Conservation (phyloP, 2,329 filamentous ascomycete genomes). For the Parastagonospora avenae region DNA sequence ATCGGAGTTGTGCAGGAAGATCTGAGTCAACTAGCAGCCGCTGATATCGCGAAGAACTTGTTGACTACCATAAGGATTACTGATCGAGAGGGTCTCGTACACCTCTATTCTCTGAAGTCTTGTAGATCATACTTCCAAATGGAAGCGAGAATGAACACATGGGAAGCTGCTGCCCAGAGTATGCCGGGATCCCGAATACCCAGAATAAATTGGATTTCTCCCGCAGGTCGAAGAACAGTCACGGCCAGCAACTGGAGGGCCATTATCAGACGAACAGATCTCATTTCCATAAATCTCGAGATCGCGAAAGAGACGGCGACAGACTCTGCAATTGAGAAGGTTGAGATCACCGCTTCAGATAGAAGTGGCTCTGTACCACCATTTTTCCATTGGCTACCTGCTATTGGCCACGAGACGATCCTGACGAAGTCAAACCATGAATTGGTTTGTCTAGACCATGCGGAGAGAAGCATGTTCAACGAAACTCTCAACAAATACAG, state of each 20-base stretch:
- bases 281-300: conserved; percentile 28
- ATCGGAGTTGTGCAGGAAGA: conserved; percentile 31
- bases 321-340: not conserved
- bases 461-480: conserved; percentile 29
- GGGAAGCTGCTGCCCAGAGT: no score
- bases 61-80: conserved; percentile 25
- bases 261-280: conserved; percentile 18
- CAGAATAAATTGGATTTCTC: conserved; percentile 9
- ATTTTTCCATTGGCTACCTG: conserved; percentile 36
- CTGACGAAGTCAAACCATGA: conserved; percentile 2
- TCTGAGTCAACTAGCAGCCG: conserved; percentile 10
- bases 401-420: not conserved
- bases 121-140: conserved; percentile 39
- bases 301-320: conserved; percentile 6
- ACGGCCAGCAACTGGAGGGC: conserved; percentile 26
- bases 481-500: conserved; percentile 13
- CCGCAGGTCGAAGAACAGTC: conserved; percentile 8
- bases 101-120: conserved; percentile 25
- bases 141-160: conserved; percentile 37
- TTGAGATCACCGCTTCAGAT: not conserved
- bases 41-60: conserved; percentile 1
- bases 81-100: conserved; percentile 23
- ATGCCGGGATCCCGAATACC: conserved; percentile 1
- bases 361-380: conserved; percentile 18
- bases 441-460: conserved; percentile 24